A percentile compares a stretch with the other conserved stretches of the same genome.
These are phyloP conservation scores for Penicillium decumbens DNA, from an alignment of 2,329 filamentous ascomycete species.

Conservation along the genomic window DNA sequence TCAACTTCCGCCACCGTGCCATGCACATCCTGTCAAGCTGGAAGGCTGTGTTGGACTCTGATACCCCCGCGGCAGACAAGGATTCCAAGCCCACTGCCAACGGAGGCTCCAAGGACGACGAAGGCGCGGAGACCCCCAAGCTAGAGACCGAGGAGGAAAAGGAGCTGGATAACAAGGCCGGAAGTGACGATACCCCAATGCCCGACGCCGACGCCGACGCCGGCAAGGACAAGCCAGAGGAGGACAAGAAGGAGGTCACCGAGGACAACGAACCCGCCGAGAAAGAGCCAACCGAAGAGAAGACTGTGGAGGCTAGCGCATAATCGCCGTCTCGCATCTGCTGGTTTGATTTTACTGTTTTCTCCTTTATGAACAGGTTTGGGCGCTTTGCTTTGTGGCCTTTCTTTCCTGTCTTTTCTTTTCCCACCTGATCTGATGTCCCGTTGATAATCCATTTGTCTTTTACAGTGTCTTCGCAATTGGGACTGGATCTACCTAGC, in stretches of 20 bases:
- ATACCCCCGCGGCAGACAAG: conserved; percentile 43
- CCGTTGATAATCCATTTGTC: conserved; percentile 4
- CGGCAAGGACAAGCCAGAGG: conserved; percentile 26
- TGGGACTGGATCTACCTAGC: conserved; percentile 9
- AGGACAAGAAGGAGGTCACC: conserved; percentile 28
- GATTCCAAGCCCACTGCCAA: conserved; percentile 46
- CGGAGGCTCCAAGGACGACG: conserved; percentile 39
- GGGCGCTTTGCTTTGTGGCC: conserved; percentile 5
- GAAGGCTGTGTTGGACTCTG: conserved; percentile 72
- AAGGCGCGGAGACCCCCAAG: conserved; percentile 30
- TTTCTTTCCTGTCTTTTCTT: background rate
- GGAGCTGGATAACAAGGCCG: conserved; percentile 30
- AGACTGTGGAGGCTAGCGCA: conserved; percentile 25
- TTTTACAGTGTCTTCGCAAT: conserved; percentile 8
- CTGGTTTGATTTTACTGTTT: background rate
- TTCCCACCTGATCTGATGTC: conserved; percentile 1
- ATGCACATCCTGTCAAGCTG: conserved; percentile 77
- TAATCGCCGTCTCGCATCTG: conserved; percentile 12
- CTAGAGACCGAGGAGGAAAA: conserved; percentile 33
- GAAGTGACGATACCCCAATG: conserved; percentile 38
- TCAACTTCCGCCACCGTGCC: conserved; percentile 80
- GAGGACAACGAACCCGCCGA: conserved; percentile 33
- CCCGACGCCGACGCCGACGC: conserved; percentile 38
- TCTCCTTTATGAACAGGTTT: conserved; percentile 6
- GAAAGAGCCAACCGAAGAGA: conserved; percentile 28